Evolutionary conservation across 1,284 basidiomycete species (phyloP).

Genomic region (Moesziomyces sp.): DNA sequence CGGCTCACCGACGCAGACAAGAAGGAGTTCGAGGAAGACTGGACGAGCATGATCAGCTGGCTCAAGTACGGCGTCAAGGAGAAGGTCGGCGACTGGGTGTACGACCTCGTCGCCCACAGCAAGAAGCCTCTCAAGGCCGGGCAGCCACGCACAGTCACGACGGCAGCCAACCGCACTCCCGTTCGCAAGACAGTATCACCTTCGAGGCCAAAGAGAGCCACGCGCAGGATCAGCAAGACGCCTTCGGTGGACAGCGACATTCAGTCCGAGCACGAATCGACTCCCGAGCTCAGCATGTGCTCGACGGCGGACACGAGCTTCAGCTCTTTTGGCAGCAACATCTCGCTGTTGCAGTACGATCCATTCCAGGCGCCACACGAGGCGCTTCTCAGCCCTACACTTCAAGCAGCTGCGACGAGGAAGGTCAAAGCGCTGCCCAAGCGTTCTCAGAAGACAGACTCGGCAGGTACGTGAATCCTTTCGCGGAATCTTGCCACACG

Average conservation of each 20-base stretch:
- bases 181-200: conserved; percentile 12
- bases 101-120: conserved; percentile 35
- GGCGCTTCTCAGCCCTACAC: conserved; percentile 17
- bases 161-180: conserved; percentile 21
- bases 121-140: conserved; percentile 21
- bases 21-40: conserved; percentile 39
- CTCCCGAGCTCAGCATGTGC: conserved; percentile 39
- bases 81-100: conserved; percentile 53
- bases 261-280: conserved; percentile 13
- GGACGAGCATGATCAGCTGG: conserved; percentile 47
- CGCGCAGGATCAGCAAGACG: conserved; percentile 15
- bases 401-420: conserved; percentile 13
- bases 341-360: conserved; percentile 22
- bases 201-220: conserved; percentile 14
- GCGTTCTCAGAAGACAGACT: conserved; percentile 13
- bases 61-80: conserved; percentile 55
- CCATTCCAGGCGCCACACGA: conserved; percentile 11
- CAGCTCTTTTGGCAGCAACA: conserved; percentile 16
- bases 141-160: conserved; percentile 19
- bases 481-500: not conserved
- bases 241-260: conserved; percentile 9
- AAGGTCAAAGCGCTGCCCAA: conserved; percentile 33
- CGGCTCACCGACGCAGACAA: conserved; percentile 19
- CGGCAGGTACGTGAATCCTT: conserved; percentile 9
- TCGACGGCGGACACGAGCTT: conserved; percentile 33